Conservation (phyloP, 1,139 yeast genomes). For the Sugiyamaella grinbergsii region DNA sequence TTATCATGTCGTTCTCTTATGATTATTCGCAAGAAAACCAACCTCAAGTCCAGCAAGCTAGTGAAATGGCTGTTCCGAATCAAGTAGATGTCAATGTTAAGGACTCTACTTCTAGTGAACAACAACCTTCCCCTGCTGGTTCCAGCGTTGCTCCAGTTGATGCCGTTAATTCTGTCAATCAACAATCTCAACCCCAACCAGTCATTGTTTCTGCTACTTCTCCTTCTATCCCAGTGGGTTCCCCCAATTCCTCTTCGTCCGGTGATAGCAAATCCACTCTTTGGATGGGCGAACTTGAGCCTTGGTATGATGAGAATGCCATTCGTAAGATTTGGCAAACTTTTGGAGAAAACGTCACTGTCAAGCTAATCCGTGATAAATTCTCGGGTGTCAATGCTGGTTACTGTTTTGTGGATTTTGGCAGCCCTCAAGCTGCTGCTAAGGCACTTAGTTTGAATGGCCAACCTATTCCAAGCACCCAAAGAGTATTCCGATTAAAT, state of each 20-base stretch:
- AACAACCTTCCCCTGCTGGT: slow-evolving; percentile 5
- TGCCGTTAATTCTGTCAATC: neutral
- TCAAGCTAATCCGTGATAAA: slow-evolving; percentile 62
- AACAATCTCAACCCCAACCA: neutral
- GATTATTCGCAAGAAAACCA: slow-evolving; percentile 18
- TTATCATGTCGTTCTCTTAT: slow-evolving; percentile 18
- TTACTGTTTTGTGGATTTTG: slow-evolving; percentile 85
- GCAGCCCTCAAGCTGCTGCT: slow-evolving; percentile 64
- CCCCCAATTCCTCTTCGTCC: slow-evolving; percentile 3
- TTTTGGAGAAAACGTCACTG: slow-evolving; percentile 53
- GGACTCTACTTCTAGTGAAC: neutral
- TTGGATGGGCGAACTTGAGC: slow-evolving; percentile 97
- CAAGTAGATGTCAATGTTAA: slow-evolving; percentile 3
- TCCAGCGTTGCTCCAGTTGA: neutral
- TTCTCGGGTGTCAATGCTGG: slow-evolving; percentile 58
- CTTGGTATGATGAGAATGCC: slow-evolving; percentile 75
- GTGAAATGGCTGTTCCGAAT: slow-evolving; percentile 2
- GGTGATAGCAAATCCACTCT: slow-evolving; percentile 43
- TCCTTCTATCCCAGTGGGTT: slow-evolving; percentile 3
- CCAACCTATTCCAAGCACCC: slow-evolving; percentile 60
- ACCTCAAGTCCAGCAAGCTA: slow-evolving; percentile 7
- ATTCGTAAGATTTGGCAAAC: slow-evolving; percentile 68
- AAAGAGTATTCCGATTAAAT: slow-evolving; percentile 69
- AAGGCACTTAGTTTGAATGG: slow-evolving; percentile 71
- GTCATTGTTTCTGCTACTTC: slow-evolving; percentile 9